These are phyloP conservation scores for Penicillium herquei DNA, from an alignment of 495 filamentous ascomycete genomes.

Conservation along the genomic window DNA sequence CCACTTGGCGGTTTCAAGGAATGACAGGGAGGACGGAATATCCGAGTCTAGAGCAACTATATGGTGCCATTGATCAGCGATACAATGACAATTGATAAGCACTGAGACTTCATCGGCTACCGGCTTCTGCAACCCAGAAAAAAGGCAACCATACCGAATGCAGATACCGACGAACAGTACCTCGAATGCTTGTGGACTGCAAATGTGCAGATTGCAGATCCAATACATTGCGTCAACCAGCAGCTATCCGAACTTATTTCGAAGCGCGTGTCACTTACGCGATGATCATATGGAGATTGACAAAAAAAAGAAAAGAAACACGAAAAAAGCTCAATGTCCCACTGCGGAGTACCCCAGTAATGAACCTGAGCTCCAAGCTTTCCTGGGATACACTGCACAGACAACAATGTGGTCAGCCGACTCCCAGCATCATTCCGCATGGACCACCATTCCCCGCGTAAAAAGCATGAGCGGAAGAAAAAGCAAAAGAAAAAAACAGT, in stretches of 20 bases:
- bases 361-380: background rate
- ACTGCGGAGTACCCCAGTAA: no score
- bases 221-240: background rate
- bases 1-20: no score
- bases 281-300: background rate
- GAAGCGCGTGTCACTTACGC: background rate
- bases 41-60: background rate
- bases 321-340: no score
- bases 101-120: no score
- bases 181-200: background rate
- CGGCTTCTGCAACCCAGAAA: background rate
- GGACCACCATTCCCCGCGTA: slow-evolving; percentile 7
- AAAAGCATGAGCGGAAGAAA: background rate
- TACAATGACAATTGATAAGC: no score
- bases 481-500: background rate
- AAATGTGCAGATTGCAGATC: background rate
- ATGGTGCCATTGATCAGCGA: background rate
- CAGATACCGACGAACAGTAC: background rate
- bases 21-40: no score
- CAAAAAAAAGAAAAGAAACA: background rate
- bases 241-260: background rate
- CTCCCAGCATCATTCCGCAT: slow-evolving; percentile 3
- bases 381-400: background rate
- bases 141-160: background rate
- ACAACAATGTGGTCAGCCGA: slow-evolving; percentile 1